Base-by-base conservation (phyloP, 2,329 filamentous ascomycete species). In the Polychaeton citri region DNA sequence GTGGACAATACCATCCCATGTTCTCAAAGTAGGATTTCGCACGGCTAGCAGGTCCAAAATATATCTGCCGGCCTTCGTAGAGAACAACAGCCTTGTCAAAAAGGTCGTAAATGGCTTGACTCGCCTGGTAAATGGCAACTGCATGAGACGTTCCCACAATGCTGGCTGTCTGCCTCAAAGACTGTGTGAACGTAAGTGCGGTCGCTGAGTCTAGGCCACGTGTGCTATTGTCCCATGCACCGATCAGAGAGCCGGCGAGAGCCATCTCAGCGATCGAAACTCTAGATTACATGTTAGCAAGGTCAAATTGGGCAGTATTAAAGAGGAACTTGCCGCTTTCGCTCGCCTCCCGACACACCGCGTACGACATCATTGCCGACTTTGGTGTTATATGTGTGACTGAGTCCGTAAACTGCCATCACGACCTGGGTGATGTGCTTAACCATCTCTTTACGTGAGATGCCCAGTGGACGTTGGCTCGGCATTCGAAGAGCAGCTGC, bases 61-160 rank as follows among this genome's bases (percentile, higher is more conserved):
- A 88, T 42, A 87, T 87, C 50, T 87, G 72, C 0, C 77, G 69
- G 1, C 82, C 83, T 50, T 86, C 78, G 49, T 87, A 85, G 0
- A 87, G 62, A 0, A 88, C 77, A 0, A 76, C 67, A 0, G 72
- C 74, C 52, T 86, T 86, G 59, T 88, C 80, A 47, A 88, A 87
- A 12, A 75, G 59, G 37, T 77, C 70, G 47, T 77, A 78, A 10
- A 76, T 61, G 7, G 57, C 57, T 40, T 66, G 60, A 30, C 52
- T 55, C 6, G 63, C 63, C 43, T 67, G 64, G 46, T 78, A 78
- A 33, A 77, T 72, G 1, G 73, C 69, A 17, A 77, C 68, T n/a
- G 65, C 65, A 39, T 67, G 65, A 5, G 68, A 62, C 7, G 58
- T 63, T 12, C 66, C 66, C 12, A 55, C 55, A 24, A 74, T 49